Evolutionary conservation across 768 basidiomycete genomes (phyloP), one percentile per base, ranked within the genome.

Genomic region (Rhodosporidiobolus odoratus): DNA sequence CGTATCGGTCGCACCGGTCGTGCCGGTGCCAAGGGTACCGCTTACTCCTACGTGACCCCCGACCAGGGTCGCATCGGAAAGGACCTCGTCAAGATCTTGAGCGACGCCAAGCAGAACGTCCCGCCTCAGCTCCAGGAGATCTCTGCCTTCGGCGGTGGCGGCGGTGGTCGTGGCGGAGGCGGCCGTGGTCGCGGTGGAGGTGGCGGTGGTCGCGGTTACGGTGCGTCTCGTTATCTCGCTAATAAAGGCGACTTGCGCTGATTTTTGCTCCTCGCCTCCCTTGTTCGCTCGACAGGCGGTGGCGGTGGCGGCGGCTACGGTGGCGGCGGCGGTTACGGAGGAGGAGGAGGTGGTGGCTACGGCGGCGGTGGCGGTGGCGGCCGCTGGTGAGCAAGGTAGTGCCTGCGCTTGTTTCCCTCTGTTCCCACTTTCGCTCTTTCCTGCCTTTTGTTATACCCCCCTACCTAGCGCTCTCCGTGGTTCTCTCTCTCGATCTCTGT

Each of bases 41-140:
- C 81, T 76, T 62, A 91, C 81, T 95, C 94, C 12, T 98, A 92
- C 84, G 93, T 98, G 82, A 96, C 92, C 56, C 90, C 94, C 58
- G 92, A 97, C 77, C 53, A 63, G 35, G 69, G 69, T 35, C 38
- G 40, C 82, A 87, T 88, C 72, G 94, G 95, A 32, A 89, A 92
- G 48, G 96, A 99, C 77, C 85, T 99, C 16, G 83, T 97, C 68
- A 83, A 80, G 66, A 96, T 98, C 73, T 81, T 98, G 71, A 83
- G 85, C 65, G 93, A 96, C 80, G 91, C 92, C 30, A 93, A 93
- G 78, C 87, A 91, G 21, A 82, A 83, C 57, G 84, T 97, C 43
- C 92, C 94, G 34, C 86, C 91, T 66, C 91, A 95, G 76, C 83
- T 99, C 0, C 89, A 94, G 80, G 90, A 75, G 62, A 65, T 78